Percentiles rank a stretch among this genome's conserved stretches.
These are phyloP conservation scores for Physcomitrium patens DNA, from an alignment of 225 moss, liverwort and hornwort species.

Conservation along the genomic window DNA sequence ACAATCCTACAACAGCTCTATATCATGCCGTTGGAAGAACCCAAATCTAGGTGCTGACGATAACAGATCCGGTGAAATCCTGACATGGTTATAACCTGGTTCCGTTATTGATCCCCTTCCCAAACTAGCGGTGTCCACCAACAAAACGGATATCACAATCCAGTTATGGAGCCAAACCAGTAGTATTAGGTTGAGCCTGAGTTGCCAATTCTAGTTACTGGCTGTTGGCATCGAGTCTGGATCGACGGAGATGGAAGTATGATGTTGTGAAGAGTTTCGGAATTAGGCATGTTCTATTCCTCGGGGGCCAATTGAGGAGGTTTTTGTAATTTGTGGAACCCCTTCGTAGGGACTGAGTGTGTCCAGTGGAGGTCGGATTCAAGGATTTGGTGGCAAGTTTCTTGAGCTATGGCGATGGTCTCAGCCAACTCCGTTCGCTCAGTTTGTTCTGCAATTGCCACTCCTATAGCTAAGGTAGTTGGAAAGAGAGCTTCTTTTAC, in stretches of 20 bases:
- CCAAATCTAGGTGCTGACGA: background rate
- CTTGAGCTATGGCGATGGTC: slow-evolving; percentile 40
- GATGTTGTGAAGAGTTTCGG: too few relatives aligned
- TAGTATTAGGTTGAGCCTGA: slow-evolving; percentile 9
- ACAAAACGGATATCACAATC: too few relatives aligned
- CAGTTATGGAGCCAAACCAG: too few relatives aligned
- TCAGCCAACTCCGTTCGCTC: slow-evolving; percentile 37
- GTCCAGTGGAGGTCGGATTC: background rate
- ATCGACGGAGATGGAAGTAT: too few relatives aligned
- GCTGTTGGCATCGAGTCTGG: background rate
- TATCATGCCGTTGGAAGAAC: slow-evolving; percentile 18
- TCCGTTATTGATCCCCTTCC: too few relatives aligned
- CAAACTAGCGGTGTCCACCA: too few relatives aligned
- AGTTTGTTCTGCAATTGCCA: slow-evolving; percentile 15
- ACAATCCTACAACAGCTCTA: background rate
- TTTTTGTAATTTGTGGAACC: background rate
- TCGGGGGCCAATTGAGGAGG: background rate
- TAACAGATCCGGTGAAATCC: background rate
- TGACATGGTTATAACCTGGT: too few relatives aligned
- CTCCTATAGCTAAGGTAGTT: slow-evolving; percentile 25
- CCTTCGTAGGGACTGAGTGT: background rate
- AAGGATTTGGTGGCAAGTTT: background rate
- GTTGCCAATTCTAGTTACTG: background rate
- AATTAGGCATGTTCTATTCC: too few relatives aligned
- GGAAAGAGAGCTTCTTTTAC: background rate